A percentile compares a stretch with the other conserved stretches of the same genome.
Evolutionary conservation across 2,329 filamentous ascomycete genomes (phyloP).

Genomic region (Aureobasidium melanogenum): DNA sequence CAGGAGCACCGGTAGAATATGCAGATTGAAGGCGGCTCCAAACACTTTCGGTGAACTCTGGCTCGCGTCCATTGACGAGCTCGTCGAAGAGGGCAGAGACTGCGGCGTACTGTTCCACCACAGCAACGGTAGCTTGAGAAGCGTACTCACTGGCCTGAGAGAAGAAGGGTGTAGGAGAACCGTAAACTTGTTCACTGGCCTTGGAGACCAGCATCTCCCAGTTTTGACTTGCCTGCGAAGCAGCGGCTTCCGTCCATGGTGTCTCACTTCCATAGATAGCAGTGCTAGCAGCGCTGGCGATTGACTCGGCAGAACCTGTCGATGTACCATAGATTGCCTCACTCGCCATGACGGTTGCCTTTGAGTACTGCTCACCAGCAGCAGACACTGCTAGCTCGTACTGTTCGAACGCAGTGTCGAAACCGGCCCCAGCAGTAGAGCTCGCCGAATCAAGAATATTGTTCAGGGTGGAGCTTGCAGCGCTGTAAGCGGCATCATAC

Average conservation of each 20-base stretch:
- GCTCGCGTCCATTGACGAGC: constrained; percentile 66
- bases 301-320: constrained; percentile 43
- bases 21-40: constrained; percentile 61
- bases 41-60: constrained; percentile 72
- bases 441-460: constrained; percentile 19
- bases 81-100: constrained; percentile 68
- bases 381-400: constrained; percentile 23
- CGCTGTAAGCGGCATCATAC: constrained; percentile 26
- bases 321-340: constrained; percentile 48
- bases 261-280: constrained; percentile 40
- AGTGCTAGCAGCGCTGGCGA: constrained; percentile 39
- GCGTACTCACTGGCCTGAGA: constrained; percentile 50
- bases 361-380: constrained; percentile 37
- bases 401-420: constrained; percentile 23
- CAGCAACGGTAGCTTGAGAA: constrained; percentile 53
- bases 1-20: constrained; percentile 59
- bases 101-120: constrained; percentile 56
- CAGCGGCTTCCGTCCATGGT: constrained; percentile 44
- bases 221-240: constrained; percentile 49
- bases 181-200: constrained; percentile 62
- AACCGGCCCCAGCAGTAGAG: constrained; percentile 17
- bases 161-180: constrained; percentile 47
- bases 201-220: constrained; percentile 57
- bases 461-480: constrained; percentile 24
- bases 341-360: constrained; percentile 31